Evolutionary conservation across 2,329 filamentous ascomycete species (phyloP).

Genomic region (Fusarium succisae): DNA sequence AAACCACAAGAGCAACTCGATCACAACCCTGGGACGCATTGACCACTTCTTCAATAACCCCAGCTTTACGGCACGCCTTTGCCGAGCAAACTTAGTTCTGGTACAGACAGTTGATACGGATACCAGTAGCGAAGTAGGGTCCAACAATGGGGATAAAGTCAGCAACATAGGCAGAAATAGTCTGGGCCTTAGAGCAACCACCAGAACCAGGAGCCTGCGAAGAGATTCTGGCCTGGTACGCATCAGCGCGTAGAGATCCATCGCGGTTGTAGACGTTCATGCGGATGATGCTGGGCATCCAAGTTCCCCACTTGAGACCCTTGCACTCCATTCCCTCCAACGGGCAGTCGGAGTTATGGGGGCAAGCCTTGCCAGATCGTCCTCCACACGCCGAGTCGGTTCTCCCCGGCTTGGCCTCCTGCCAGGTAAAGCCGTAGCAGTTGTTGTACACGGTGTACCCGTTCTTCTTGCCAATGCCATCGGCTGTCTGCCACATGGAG

Average conservation of each 20-base stretch:
- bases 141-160: background rate
- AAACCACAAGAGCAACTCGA: background rate
- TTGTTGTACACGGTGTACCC: background rate
- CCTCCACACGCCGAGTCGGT: background rate
- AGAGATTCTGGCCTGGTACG: background rate
- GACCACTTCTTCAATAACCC: background rate
- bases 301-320: background rate
- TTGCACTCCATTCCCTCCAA: conserved; percentile 2
- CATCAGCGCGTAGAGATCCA: background rate
- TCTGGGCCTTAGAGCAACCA: background rate
- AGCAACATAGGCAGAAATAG: background rate
- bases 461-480: background rate
- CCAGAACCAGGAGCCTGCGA: background rate
- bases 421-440: conserved; percentile 1
- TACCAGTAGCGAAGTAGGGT: background rate
- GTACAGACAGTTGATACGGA: background rate
- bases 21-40: fast-evolving
- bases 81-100: conserved; percentile 46
- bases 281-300: conserved; percentile 8
- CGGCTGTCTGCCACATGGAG: background rate
- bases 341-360: background rate
- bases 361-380: background rate
- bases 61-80: background rate
- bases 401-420: background rate
- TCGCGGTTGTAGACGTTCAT: conserved; percentile 10